A percentile compares a stretch with the other conserved stretches of the same genome.
Evolutionary conservation across 2,329 filamentous ascomycete species (phyloP).

Genomic region (Neonectria coccinea): DNA sequence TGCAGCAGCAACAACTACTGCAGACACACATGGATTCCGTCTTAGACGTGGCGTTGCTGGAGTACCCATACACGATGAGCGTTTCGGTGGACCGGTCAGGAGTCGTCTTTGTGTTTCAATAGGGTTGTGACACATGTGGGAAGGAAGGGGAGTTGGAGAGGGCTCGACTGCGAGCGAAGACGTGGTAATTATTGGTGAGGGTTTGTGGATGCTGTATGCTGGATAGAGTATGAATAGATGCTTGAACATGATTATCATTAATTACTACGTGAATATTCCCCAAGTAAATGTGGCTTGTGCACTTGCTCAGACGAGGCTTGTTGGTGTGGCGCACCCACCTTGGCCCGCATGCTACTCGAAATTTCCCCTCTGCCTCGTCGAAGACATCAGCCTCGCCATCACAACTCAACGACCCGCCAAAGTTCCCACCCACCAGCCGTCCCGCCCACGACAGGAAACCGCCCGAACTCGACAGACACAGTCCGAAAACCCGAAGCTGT

Average conservation of each 20-base stretch:
- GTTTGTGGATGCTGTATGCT: constrained; percentile 17
- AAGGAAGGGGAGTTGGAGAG: constrained; percentile 18
- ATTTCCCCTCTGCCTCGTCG: constrained; percentile 49
- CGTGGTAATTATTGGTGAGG: constrained; percentile 26
- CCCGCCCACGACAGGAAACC: constrained; percentile 13
- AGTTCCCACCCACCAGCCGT: constrained; percentile 30
- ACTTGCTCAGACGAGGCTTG: constrained; percentile 21
- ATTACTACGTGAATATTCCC: too few species aligned
- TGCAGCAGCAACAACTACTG: constrained; percentile 87
- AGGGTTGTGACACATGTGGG: constrained; percentile 35
- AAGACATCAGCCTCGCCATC: constrained; percentile 48
- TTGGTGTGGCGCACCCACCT: constrained; percentile 26
- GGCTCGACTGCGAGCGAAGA: constrained; percentile 24
- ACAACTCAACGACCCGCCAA: constrained; percentile 24
- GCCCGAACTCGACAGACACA: constrained; percentile 13
- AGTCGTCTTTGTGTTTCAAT: constrained; percentile 84
- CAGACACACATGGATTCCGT: constrained; percentile 90
- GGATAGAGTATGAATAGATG: constrained; percentile 26
- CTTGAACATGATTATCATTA: neutral
- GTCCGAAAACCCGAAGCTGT: neutral
- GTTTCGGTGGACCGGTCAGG: constrained; percentile 90
- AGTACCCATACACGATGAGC: constrained; percentile 92
- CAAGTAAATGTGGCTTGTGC: constrained; percentile 18
- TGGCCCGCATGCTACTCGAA: constrained; percentile 41
- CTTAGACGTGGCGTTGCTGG: constrained; percentile 87